phyloP scores from a whole-genome alignment of 192 early-diverging fungal species.

The Chytriomyces sp. region DNA sequence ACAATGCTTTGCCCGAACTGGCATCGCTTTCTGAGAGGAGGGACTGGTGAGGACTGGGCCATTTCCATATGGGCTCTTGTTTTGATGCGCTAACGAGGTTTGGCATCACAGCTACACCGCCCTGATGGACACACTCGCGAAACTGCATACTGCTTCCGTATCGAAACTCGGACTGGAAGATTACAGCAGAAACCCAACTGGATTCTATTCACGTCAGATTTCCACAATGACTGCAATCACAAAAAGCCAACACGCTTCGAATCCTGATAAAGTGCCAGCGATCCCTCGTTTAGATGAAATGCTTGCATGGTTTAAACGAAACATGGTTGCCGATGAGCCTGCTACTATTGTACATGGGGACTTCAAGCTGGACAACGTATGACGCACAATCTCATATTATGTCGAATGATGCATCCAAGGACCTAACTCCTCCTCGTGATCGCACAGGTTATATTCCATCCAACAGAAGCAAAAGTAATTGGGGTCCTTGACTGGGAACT shows the following conservation, averaged over 20 bases:
- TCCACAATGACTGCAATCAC: slow-evolving; percentile 68
- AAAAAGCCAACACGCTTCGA: slow-evolving; percentile 65
- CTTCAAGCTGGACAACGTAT: slow-evolving; percentile 79
- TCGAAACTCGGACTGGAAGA: slow-evolving; percentile 65
- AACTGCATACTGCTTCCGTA: slow-evolving; percentile 78
- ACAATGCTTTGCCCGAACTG: slow-evolving; percentile 39
- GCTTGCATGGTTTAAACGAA: slow-evolving; percentile 72
- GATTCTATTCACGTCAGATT: slow-evolving; percentile 90
- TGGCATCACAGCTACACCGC: slow-evolving; percentile 44
- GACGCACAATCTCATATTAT: not conserved
- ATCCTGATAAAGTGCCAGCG: slow-evolving; percentile 64
- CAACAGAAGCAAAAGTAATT: slow-evolving; percentile 69
- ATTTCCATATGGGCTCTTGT: not conserved
- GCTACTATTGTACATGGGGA: slow-evolving; percentile 91
- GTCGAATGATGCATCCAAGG: not conserved
- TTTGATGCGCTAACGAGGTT: slow-evolving; percentile 1
- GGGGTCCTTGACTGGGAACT: slow-evolving; percentile 89
- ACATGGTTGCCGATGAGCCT: slow-evolving; percentile 70
- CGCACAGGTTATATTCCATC: slow-evolving; percentile 70
- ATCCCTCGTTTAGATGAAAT: slow-evolving; percentile 73
- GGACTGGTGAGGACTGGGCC: slow-evolving; percentile 30
- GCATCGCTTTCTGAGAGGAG: slow-evolving; percentile 14
- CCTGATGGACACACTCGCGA: slow-evolving; percentile 76
- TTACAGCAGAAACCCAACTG: slow-evolving; percentile 66
- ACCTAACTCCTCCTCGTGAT: not conserved